These are phyloP conservation scores for Gossypium stocksii DNA, from an alignment of 345 rosid species.

Conservation along the genomic window DNA sequence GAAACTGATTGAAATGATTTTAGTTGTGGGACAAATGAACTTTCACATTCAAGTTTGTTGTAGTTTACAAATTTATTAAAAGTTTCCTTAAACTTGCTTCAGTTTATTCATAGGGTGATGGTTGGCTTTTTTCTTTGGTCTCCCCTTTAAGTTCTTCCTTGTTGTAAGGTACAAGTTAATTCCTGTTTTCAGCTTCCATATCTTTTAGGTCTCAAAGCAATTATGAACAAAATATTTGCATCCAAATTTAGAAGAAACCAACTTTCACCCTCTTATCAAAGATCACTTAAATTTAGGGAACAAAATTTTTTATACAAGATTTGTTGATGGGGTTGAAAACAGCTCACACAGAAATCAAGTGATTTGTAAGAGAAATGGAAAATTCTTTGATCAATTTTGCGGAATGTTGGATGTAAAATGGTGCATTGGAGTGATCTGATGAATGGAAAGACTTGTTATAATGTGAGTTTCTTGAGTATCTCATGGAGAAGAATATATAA, in stretches of 20 bases:
- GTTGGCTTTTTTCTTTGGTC: background rate
- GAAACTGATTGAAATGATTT: background rate
- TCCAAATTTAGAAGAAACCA: background rate
- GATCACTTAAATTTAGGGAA: background rate
- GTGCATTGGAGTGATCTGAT: background rate
- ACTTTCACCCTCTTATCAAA: background rate
- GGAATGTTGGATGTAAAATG: no score
- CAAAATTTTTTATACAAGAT: no score
- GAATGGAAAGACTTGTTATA: no score
- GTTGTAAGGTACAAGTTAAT: constrained; percentile 3
- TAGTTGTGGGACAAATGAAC: background rate
- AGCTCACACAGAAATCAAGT: no score
- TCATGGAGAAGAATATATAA: no score
- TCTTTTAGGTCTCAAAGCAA: background rate
- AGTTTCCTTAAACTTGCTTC: background rate
- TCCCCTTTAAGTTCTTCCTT: background rate
- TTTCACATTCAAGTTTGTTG: background rate
- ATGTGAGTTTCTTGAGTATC: no score
- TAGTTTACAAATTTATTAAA: background rate
- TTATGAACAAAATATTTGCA: background rate
- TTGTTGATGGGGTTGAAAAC: no score
- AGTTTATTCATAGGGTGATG: background rate
- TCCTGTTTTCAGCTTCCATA: background rate
- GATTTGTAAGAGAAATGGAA: no score
- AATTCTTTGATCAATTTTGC: no score